Evolutionary conservation across 805 yeast species (phyloP), one percentile per base, ranked within the genome.

Genomic region (Ogataea methanolica): DNA sequence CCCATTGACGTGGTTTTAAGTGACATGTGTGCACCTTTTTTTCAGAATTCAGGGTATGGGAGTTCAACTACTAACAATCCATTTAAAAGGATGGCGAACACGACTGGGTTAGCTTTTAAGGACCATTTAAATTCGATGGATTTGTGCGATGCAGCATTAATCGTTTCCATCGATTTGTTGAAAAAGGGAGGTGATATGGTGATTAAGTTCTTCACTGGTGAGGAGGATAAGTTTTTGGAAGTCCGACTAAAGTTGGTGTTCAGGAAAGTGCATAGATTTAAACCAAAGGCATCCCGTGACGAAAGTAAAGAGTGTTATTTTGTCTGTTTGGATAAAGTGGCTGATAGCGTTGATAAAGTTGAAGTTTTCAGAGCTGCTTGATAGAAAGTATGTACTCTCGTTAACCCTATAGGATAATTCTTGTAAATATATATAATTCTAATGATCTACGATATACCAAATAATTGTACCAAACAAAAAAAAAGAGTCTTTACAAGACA

Each of bases 71-170:
- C 88, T 83, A 84, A 83, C 82, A 78, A 77, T 46, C 81, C 96
- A 41, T 85, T 82, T 63, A 72, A 73, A 69, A 92, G 97, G 98
- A 85, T 92, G 87, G 87, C 89, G 42, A 92, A 92, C 61, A 88
- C 97, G 4, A 74, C 90, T 14, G 98, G 99, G 4, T 68, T 88
- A 37, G 78, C 83, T 9, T 81, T 85, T 37, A 79, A 80, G 53
- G 99, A 92, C 64, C 98, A 92, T 66, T 69, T 76, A 14, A 80
- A 80, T 55, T 89, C 96, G 51, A 85, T 94, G 88, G 91, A 91
- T 60, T 70, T 92, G 29, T 92, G 97, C 65, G 94, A 88, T 57
- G 97, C 97, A 0, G 97, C 96, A 0, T 65, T 94, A 44, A 73
- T 88, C 6, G 74, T 91, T 43, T 84, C 95, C 1, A 73, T 84